Evolutionary conservation across 192 early-diverging fungal genomes (phyloP), one percentile per base, ranked within the genome.

Genomic region (Coemansia sp.): DNA sequence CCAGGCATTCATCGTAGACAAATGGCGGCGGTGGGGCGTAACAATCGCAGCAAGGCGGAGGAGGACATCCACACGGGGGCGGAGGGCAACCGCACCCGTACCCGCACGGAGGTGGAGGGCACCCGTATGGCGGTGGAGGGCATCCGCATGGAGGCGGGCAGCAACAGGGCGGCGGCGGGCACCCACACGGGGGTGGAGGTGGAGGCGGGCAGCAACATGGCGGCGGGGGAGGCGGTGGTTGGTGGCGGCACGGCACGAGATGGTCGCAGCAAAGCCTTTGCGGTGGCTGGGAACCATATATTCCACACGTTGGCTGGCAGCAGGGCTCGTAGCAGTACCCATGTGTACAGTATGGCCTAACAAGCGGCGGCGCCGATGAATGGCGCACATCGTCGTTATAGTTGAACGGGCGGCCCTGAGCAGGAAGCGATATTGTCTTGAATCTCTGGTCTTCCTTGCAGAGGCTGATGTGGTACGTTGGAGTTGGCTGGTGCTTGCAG

Each of bases 381-480:
- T 67, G 22, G 19, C 54, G 55, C 14, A 55, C 23, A 38, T 72
- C 71, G 7, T 74, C 67, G 17, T 64, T 67, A 14, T 79, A 73
- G 4, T 35, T n/a, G 40, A 60, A 73, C 9, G 76, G 76, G 22
- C 63, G 22, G 9, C 76, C 76, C 65, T 73, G 71, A 15, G 71
- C 64, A 11, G 76, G 76, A 14, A 79, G 66, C 59, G 71, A 79
- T 10, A 79, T 73, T 38, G 75, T 78, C 62, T 77, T 67, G 63
- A 55, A 78, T 38, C 60, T 66, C 32, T 61, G 34, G 22, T 78
- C 70, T 34, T 73, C 54, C 41, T 42, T 17, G 54, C 64, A 43
- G 10, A 78, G 25, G 25, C 60, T 66, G 32, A 78, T 66, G 35
- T 79, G 76, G 56, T 79, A 79, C n/a, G 76, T 79, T 1, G 76